Base-by-base conservation (phyloP, 2,329 filamentous ascomycete genomes). In the Cladosporium cucumerinum region DNA sequence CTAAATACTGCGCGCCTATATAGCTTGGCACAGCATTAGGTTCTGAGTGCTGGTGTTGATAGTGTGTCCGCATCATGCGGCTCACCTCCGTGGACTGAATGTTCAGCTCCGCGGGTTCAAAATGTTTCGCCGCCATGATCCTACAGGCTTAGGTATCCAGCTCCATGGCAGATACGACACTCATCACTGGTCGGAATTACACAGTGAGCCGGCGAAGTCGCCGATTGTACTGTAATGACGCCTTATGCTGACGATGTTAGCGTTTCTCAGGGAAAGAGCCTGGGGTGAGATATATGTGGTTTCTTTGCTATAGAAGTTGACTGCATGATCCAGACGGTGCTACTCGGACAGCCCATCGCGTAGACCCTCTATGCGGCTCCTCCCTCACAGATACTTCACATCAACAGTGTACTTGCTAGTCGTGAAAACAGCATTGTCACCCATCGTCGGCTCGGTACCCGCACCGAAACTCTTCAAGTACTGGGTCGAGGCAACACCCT, bases 401-500 rank as follows among this genome's bases (percentile, higher is more conserved):
- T 39, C 48, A 28, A 61, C 59, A 16, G 48, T 34, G 32, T 70
- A 72, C 61, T n/a, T 49, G 2, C 57, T 59, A 3, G 64, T 65
- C 5, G 66, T 69, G 46, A 72, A 71, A 2, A 34, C 61, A 12
- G 68, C 70, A 65, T 69, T 60, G 12, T 26, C 46, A 1, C 70
- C 70, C 28, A 64, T 64, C 21, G 67, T 68, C 14, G 70, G 65
- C 58, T 72, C 70, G 10, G 71, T 71, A 11, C 71, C 71, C 34
- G 71, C 71, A 2, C 67, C 70, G 16, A 68, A 64, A 60, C 79
- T 81, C 67, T 81, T 78, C 66, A 89, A 70, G 68, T 84, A 85
- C 77, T 87, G 82, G 69, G 71, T 81, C 52, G 74, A 72, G 2
- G 59, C 32, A 52, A 85, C 76, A 0, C 81, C 80, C 69, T 87